phyloP scores from a whole-genome alignment of 2,329 filamentous ascomycete genomes.

The Colletotrichum destructivum region DNA sequence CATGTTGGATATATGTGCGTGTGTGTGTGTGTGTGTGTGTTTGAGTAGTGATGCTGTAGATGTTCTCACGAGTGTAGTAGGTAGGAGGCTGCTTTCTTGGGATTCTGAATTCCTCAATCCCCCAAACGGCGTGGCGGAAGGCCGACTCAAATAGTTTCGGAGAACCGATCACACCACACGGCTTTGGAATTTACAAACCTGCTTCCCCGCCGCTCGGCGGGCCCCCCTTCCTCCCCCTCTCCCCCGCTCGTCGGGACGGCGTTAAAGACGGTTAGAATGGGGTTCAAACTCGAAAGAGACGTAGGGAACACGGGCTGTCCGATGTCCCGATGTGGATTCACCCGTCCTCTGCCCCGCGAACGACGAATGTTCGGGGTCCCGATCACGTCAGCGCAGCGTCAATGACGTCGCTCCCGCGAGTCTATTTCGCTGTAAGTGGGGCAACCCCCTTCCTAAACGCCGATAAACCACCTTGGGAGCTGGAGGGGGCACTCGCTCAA shows the following conservation, averaged over 20 bases:
- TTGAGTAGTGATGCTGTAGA: no score
- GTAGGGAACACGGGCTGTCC: not conserved
- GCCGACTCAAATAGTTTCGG: slow-evolving; percentile 6
- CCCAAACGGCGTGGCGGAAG: not conserved
- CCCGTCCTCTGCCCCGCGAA: not conserved
- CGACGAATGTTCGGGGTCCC: slow-evolving; percentile 8
- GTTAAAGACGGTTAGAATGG: not conserved
- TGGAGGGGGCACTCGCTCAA: not conserved
- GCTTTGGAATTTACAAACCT: slow-evolving; percentile 14
- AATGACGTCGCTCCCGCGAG: slow-evolving; percentile 34
- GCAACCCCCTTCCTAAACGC: slow-evolving; percentile 1
- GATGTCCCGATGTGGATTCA: not conserved
- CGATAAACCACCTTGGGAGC: not conserved
- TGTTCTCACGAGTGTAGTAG: no score
- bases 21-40: not conserved
- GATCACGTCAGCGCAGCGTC: slow-evolving; percentile 37
- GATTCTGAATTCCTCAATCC: no score
- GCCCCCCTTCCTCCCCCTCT: no score
- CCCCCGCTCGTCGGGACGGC: slow-evolving; percentile 2
- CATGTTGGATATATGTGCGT: slow-evolving; percentile 36
- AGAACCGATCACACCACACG: not conserved
- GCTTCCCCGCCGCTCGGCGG: slow-evolving; percentile 12
- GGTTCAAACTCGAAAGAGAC: not conserved
- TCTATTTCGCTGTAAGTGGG: slow-evolving; percentile 9
- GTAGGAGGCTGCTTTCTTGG: no score